These are phyloP conservation scores for Misopates orontium DNA, from an alignment of 257 asterid species.

Conservation along the genomic window DNA sequence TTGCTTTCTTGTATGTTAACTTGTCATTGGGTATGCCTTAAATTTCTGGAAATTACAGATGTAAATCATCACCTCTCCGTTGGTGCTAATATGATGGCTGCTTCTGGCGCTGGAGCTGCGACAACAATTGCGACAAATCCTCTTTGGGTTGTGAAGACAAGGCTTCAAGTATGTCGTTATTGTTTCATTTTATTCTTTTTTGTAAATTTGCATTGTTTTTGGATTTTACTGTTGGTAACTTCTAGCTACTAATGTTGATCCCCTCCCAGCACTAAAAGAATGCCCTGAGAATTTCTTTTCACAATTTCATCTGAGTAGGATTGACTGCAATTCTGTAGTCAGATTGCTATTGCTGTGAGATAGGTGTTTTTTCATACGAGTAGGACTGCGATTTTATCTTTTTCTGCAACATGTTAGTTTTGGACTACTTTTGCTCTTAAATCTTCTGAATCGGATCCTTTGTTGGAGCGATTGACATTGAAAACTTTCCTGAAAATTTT, in stretches of 20 bases:
- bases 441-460: neutral
- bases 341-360: too few species aligned
- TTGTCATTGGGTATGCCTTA: slow-evolving; percentile 18
- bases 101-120: slow-evolving; percentile 97
- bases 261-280: too few species aligned
- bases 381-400: too few species aligned
- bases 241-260: too few species aligned
- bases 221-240: too few species aligned
- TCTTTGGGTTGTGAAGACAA: slow-evolving; percentile 97
- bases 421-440: too few species aligned
- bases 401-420: too few species aligned
- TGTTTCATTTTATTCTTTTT: slow-evolving; percentile 2
- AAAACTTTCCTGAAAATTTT: too few species aligned
- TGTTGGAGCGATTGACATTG: neutral
- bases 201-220: too few species aligned
- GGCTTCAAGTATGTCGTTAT: slow-evolving; percentile 68
- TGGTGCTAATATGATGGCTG: slow-evolving; percentile 93
- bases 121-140: slow-evolving; percentile 88
- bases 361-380: too few species aligned
- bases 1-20: neutral
- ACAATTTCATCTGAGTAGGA: neutral
- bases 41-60: slow-evolving; percentile 49
- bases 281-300: too few species aligned
- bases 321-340: too few species aligned
- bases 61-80: slow-evolving; percentile 77